phyloP scores from a whole-genome alignment of 2,329 filamentous ascomycete genomes.

The Blastomyces parvus region DNA sequence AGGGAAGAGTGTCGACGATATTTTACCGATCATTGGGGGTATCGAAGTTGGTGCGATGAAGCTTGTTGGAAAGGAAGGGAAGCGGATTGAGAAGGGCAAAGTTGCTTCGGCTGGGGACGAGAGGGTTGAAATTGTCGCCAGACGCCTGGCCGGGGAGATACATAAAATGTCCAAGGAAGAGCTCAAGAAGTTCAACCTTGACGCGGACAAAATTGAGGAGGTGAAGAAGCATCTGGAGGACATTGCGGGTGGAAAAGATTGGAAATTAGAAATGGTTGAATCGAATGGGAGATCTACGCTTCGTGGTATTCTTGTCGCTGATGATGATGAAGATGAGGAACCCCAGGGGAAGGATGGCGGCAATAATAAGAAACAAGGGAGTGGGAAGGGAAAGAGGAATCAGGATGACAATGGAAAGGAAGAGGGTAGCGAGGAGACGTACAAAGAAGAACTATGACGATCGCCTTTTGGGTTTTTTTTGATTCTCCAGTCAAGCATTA shows the following conservation, averaged over 20 bases:
- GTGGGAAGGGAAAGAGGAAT: constrained; percentile 16
- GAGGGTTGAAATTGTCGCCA: constrained; percentile 41
- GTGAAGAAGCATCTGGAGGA: constrained; percentile 59
- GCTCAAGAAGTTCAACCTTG: constrained; percentile 57
- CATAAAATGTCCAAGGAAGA: constrained; percentile 56
- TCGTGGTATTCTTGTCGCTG: constrained; percentile 56
- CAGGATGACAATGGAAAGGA: constrained; percentile 7
- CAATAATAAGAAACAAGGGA: constrained; percentile 13
- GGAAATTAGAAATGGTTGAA: constrained; percentile 74
- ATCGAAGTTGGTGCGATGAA: constrained; percentile 50
- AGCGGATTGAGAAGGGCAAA: constrained; percentile 48
- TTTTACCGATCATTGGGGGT: constrained; percentile 44
- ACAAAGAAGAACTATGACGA: constrained; percentile 31
- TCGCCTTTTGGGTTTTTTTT: constrained; percentile 18
- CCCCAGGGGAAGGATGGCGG: constrained; percentile 9
- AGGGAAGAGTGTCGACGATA: constrained; percentile 13
- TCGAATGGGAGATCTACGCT: constrained; percentile 57
- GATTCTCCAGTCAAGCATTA: too few species aligned
- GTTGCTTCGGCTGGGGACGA: constrained; percentile 44
- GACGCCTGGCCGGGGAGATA: constrained; percentile 53
- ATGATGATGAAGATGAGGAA: constrained; percentile 34
- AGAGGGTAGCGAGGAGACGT: constrained; percentile 31
- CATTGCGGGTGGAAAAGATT: constrained; percentile 60
- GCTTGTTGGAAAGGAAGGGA: constrained; percentile 47
- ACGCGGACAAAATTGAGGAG: constrained; percentile 57